Percentiles rank a stretch among this genome's conserved stretches.
phyloP scores from a whole-genome alignment of 2,329 filamentous ascomycete genomes.

The Coleophoma eucalyptorum region DNA sequence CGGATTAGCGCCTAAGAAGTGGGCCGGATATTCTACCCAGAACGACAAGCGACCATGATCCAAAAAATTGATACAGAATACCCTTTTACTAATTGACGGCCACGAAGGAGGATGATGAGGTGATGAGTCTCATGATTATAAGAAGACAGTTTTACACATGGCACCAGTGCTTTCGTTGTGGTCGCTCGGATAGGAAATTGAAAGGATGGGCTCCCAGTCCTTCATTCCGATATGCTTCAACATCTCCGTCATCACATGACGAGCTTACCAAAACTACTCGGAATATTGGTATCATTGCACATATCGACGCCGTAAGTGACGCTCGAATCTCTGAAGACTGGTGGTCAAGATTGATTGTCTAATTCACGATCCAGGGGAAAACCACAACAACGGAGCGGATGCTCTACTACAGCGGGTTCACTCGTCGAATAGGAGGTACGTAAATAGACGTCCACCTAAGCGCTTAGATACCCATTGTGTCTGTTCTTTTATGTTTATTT shows the following conservation, averaged over 20 bases:
- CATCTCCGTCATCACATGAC: conserved; percentile 10
- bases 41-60: too few species aligned
- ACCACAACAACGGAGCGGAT: conserved; percentile 98
- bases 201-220: conserved; percentile 3
- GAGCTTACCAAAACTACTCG: conserved; percentile 55
- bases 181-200: background rate
- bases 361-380: conserved; percentile 61
- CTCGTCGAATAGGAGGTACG: conserved; percentile 72
- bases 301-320: conserved; percentile 77
- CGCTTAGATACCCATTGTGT: too few species aligned
- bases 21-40: too few species aligned
- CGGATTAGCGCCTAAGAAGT: background rate
- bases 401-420: conserved; percentile 94
- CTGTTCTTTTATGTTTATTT: too few species aligned
- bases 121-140: conserved; percentile 20
- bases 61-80: too few species aligned
- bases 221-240: conserved; percentile 13
- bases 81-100: background rate
- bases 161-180: conserved; percentile 15
- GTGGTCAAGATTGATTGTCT: background rate
- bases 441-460: background rate
- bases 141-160: conserved; percentile 20
- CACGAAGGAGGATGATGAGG: conserved; percentile 11
- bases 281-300: conserved; percentile 98
- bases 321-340: background rate